These are phyloP conservation scores for Suhomyces sp. DNA, from an alignment of 805 yeast genomes.

Conservation along the genomic window DNA sequence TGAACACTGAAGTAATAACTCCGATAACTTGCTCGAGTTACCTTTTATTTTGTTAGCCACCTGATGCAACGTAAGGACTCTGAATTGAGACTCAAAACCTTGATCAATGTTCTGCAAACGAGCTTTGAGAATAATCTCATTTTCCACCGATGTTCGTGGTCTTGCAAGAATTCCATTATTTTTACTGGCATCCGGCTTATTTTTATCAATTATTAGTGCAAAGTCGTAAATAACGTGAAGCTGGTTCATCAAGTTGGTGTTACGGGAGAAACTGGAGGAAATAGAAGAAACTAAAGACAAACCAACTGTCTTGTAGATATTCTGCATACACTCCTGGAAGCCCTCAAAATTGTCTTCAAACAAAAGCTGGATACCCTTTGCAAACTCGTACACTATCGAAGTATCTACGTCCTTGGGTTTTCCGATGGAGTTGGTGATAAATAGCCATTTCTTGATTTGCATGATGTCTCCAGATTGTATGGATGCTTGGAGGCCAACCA, in stretches of 20 bases:
- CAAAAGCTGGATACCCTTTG: conserved; percentile 56
- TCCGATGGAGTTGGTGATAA: conserved; percentile 44
- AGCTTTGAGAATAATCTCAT: conserved; percentile 21
- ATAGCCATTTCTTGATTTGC: conserved; percentile 57
- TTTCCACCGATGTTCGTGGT: conserved; percentile 6
- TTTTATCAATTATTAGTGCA: conserved; percentile 18
- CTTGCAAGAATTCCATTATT: not conserved
- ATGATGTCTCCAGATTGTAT: conserved; percentile 57
- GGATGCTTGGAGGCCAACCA: conserved; percentile 73
- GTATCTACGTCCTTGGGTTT: conserved; percentile 48
- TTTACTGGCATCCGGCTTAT: conserved; percentile 7
- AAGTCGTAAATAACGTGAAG: conserved; percentile 37
- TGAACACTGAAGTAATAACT: conserved; percentile 59
- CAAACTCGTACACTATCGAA: conserved; percentile 59
- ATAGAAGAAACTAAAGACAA: conserved; percentile 44
- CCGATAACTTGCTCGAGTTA: conserved; percentile 37
- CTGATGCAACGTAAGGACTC: conserved; percentile 56
- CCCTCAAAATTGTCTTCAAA: conserved; percentile 27
- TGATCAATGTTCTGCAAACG: conserved; percentile 37
- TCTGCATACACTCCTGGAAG: conserved; percentile 41
- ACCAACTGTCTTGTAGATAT: conserved; percentile 61
- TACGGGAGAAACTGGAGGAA: conserved; percentile 38
- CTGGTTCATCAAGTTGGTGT: conserved; percentile 33
- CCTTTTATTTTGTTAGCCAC: conserved; percentile 33
- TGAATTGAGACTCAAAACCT: conserved; percentile 56